These are phyloP conservation scores for Backusella tuberculispora DNA, from an alignment of 192 early-diverging fungal genomes.

Conservation along the genomic window DNA sequence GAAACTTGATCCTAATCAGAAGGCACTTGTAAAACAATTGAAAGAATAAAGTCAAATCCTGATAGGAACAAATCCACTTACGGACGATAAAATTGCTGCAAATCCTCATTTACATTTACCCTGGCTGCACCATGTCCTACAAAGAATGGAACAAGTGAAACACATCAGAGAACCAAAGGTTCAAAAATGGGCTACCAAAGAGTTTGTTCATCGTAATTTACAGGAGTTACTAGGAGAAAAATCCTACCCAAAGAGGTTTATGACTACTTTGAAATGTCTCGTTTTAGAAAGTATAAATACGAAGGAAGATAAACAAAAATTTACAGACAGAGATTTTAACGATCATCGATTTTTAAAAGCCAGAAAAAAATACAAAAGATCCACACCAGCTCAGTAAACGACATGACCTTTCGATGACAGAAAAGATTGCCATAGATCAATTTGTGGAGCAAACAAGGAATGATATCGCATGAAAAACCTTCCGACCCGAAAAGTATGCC, in stretches of 20 bases:
- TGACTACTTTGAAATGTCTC: background rate
- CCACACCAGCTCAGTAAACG: background rate
- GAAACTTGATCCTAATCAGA: background rate
- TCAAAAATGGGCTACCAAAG: background rate
- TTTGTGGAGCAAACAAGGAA: background rate
- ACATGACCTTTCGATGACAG: background rate
- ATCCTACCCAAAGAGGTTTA: background rate
- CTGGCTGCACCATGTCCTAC: conserved; percentile 1
- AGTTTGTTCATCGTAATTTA: background rate
- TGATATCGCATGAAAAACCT: background rate
- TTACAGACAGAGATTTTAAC: background rate
- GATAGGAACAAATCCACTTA: background rate
- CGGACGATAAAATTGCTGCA: background rate
- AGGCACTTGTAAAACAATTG: background rate
- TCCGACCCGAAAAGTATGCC: conserved; percentile 26
- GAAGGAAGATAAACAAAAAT: too few species aligned
- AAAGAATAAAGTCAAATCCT: background rate
- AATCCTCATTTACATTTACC: conserved; percentile 17
- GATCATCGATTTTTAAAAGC: background rate
- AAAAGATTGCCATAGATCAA: background rate
- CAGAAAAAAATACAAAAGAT: background rate
- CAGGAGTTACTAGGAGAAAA: background rate
- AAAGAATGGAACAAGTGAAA: conserved; percentile 19
- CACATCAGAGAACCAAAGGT: conserved; percentile 10
- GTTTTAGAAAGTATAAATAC: background rate